Evolutionary conservation across 1,139 yeast genomes (phyloP).

Genomic region (Saccharomyces hybrid): DNA sequence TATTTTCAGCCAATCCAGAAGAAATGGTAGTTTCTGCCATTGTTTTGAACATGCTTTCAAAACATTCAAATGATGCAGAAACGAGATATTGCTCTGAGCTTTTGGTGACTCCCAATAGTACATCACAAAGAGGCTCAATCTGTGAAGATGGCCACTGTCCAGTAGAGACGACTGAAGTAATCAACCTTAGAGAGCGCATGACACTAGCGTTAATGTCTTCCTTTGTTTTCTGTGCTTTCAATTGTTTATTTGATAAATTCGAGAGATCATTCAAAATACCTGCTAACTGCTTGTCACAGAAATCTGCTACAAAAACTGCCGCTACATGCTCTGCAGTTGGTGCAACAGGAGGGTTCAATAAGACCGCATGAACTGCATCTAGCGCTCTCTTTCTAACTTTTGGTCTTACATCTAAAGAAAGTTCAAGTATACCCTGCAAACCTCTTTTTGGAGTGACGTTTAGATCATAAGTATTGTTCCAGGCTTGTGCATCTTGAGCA

Average conservation of each 20-base stretch:
- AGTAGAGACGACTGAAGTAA: constrained; percentile 59
- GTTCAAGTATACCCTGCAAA: constrained; percentile 67
- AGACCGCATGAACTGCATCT: constrained; percentile 63
- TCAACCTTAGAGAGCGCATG: constrained; percentile 72
- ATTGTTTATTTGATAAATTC: constrained; percentile 32
- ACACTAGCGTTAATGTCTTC: constrained; percentile 48
- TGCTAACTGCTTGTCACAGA: constrained; percentile 42
- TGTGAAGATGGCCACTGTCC: constrained; percentile 75
- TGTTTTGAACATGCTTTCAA: constrained; percentile 77
- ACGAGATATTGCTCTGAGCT: constrained; percentile 80
- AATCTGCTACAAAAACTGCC: constrained; percentile 58
- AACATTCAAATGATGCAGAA: constrained; percentile 73
- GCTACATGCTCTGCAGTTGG: constrained; percentile 77
- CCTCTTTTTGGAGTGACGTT: constrained; percentile 77
- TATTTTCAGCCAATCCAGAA: constrained; percentile 43
- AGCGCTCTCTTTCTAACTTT: constrained; percentile 94
- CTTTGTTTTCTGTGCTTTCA: constrained; percentile 35
- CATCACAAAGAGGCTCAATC: constrained; percentile 68
- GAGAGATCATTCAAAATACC: constrained; percentile 43
- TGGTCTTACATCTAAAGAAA: constrained; percentile 84
- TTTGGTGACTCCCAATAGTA: constrained; percentile 65
- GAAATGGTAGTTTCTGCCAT: constrained; percentile 35
- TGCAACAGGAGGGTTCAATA: constrained; percentile 71
- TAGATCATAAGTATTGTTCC: constrained; percentile 48
- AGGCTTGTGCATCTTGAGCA: constrained; percentile 74